Percentiles rank a stretch among this genome's conserved stretches.
These are phyloP conservation scores for Elongisporangium undulatum DNA, from an alignment of 352 stramenopile species.

Conservation along the genomic window DNA sequence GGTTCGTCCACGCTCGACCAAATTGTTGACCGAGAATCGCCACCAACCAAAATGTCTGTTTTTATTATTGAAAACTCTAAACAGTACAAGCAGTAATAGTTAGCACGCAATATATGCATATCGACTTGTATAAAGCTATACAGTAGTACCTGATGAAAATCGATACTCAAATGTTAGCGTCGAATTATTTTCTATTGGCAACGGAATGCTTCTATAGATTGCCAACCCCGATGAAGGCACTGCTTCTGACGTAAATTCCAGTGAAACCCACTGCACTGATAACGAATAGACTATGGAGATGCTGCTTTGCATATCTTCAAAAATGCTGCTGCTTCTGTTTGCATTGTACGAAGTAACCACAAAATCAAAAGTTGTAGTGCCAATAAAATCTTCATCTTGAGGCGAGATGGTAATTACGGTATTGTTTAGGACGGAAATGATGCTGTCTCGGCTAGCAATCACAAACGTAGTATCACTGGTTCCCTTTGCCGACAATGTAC, in stretches of 20 bases:
- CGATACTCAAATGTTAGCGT: constrained; percentile 28
- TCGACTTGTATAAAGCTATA: too few species aligned
- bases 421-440: neutral
- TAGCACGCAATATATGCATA: neutral
- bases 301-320: constrained; percentile 13
- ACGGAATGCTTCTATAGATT: constrained; percentile 24
- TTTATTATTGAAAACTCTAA: constrained; percentile 34
- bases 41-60: constrained; percentile 29
- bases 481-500: too few species aligned
- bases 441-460: neutral
- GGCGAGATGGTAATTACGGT: constrained; percentile 6
- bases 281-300: constrained; percentile 12
- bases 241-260: constrained; percentile 5
- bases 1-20: constrained; percentile 28
- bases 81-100: constrained; percentile 1
- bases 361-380: constrained; percentile 15
- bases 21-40: constrained; percentile 7
- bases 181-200: constrained; percentile 12
- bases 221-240: constrained; percentile 5
- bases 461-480: neutral
- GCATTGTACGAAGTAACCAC: constrained; percentile 9
- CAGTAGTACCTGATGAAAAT: constrained; percentile 25
- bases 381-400: constrained; percentile 10
- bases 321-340: neutral
- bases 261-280: constrained; percentile 22